phyloP scores from a whole-genome alignment of 495 filamentous ascomycete species.

The Aspergillus carlsbadensis region DNA sequence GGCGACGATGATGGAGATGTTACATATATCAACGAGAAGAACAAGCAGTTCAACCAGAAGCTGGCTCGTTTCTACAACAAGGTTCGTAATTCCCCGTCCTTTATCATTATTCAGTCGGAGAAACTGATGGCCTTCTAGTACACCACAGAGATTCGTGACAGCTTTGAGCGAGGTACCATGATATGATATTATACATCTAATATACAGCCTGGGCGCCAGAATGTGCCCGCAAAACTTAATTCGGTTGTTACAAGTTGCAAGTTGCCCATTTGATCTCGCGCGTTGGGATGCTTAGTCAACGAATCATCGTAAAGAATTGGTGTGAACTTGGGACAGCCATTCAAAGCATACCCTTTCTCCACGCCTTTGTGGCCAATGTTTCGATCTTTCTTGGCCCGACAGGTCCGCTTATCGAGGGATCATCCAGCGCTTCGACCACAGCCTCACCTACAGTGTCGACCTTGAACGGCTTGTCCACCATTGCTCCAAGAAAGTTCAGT shows the following conservation, averaged over 20 bases:
- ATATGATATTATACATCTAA: slow-evolving; percentile 31
- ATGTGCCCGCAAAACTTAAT: background rate
- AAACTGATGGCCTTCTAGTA: slow-evolving; percentile 59
- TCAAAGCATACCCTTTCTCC: slow-evolving; percentile 81
- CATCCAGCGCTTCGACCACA: slow-evolving; percentile 73
- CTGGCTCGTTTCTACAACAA: slow-evolving; percentile 94
- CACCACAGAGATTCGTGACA: slow-evolving; percentile 93
- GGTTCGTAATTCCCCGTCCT: slow-evolving; percentile 40
- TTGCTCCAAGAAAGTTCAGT: slow-evolving; percentile 71
- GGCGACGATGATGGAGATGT: slow-evolving; percentile 81
- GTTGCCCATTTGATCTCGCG: background rate
- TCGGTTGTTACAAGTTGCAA: too few species aligned
- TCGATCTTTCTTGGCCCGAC: slow-evolving; percentile 71
- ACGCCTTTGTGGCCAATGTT: slow-evolving; percentile 68
- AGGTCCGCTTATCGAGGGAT: slow-evolving; percentile 65
- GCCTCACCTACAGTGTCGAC: slow-evolving; percentile 84
- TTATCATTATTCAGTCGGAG: background rate
- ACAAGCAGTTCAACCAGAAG: slow-evolving; percentile 99
- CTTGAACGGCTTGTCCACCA: slow-evolving; percentile 80
- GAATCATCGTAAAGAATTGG: background rate
- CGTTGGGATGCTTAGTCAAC: background rate
- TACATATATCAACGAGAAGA: slow-evolving; percentile 99
- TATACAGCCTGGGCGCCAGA: background rate
- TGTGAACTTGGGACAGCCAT: background rate
- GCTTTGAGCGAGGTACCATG: slow-evolving; percentile 93